Percentiles rank a stretch among this genome's conserved stretches.
Conservation (phyloP, 2,329 filamentous ascomycete genomes). For the Verticillium nubilum region DNA sequence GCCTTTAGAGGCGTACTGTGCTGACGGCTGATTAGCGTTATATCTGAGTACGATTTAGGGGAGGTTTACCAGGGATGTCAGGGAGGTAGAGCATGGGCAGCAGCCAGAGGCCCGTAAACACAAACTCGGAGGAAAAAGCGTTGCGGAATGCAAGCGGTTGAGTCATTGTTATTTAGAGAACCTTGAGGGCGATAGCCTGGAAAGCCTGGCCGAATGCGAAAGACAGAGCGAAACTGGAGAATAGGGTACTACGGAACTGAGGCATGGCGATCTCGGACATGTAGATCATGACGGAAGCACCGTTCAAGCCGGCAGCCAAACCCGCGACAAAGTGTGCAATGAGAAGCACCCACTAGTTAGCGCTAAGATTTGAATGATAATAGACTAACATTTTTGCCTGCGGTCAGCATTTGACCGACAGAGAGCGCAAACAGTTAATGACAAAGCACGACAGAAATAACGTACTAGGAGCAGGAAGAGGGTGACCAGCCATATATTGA, state of each 20-base stretch:
- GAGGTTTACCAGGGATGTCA: background rate
- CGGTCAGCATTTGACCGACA: no score
- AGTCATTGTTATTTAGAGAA: background rate
- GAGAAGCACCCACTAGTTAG: background rate
- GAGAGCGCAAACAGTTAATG: no score
- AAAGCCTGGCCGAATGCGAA: background rate
- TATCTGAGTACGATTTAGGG: no score
- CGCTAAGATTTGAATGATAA: background rate
- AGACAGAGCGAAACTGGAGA: background rate
- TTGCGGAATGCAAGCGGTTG: background rate
- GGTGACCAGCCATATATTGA: background rate
- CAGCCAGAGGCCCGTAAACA: conserved; percentile 1
- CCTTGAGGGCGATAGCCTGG: conserved; percentile 1
- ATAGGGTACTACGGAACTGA: background rate
- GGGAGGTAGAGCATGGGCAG: background rate
- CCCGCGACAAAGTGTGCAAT: background rate
- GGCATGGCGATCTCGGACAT: conserved; percentile 3
- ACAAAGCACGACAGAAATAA: no score
- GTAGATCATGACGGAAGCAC: conserved; percentile 1
- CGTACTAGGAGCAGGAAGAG: background rate
- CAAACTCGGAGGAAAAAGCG: conserved; percentile 3
- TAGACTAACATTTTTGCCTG: background rate
- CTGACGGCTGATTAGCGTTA: no score
- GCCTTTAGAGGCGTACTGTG: background rate
- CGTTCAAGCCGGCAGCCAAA: background rate